Percentiles rank a stretch among this genome's conserved stretches.
phyloP scores from a whole-genome alignment of 208 protist genomes.

The Endotrypanum monterogeii region DNA sequence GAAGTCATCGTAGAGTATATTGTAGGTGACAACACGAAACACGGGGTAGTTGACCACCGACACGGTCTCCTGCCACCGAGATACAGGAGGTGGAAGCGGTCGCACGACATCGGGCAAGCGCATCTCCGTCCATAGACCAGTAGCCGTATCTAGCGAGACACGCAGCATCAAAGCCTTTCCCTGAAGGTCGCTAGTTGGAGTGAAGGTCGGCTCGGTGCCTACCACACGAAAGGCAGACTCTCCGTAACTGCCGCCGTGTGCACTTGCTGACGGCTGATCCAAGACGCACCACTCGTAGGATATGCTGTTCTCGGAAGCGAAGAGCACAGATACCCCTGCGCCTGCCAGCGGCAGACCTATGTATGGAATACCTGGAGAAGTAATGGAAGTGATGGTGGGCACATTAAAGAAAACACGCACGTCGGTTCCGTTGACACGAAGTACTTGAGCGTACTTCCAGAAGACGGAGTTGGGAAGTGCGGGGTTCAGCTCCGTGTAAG shows the following conservation, averaged over 20 bases:
- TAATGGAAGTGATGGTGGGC: slow-evolving; percentile 71
- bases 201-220: slow-evolving; percentile 53
- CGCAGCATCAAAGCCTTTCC: slow-evolving; percentile 64
- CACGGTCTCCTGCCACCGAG: slow-evolving; percentile 65
- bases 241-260: not conserved
- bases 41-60: slow-evolving; percentile 27
- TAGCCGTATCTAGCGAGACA: slow-evolving; percentile 39
- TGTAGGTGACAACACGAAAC: slow-evolving; percentile 91
- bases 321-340: slow-evolving; percentile 56
- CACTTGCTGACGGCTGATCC: slow-evolving; percentile 2
- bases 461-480: slow-evolving; percentile 59
- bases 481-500: slow-evolving; percentile 48
- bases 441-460: slow-evolving; percentile 49
- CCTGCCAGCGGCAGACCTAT: slow-evolving; percentile 80
- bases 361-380: slow-evolving; percentile 52
- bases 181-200: slow-evolving; percentile 47
- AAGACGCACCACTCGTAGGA: slow-evolving; percentile 75
- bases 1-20: slow-evolving; percentile 91
- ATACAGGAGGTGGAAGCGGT: slow-evolving; percentile 41
- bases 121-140: slow-evolving; percentile 68
- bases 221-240: slow-evolving; percentile 30
- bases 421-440: slow-evolving; percentile 44
- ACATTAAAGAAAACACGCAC: slow-evolving; percentile 73
- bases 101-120: slow-evolving; percentile 50
- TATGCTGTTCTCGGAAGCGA: slow-evolving; percentile 40